Conservation (phyloP, 768 basidiomycete species). For the Tylopilus rubrobrunneus region DNA sequence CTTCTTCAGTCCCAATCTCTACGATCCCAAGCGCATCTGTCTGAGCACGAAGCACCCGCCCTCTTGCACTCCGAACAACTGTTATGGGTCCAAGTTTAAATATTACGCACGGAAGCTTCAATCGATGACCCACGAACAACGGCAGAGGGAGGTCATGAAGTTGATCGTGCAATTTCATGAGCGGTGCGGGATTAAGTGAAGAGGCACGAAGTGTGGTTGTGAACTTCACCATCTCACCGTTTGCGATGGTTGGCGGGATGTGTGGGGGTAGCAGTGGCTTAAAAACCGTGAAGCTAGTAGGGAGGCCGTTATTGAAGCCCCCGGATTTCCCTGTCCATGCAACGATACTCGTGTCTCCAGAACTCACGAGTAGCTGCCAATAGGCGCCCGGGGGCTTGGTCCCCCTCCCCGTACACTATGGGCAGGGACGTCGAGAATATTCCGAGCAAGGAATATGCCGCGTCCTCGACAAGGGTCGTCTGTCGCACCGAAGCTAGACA, state of each 20-base stretch:
- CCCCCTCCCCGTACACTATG: too few species aligned
- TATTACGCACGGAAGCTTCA: not conserved
- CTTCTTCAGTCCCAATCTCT: not conserved
- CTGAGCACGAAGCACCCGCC: not conserved
- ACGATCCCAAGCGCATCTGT: not conserved
- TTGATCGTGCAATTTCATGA: not conserved
- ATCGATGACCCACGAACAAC: not conserved
- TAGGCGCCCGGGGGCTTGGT: too few species aligned
- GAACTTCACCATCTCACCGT: not conserved
- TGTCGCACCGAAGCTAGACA: too few species aligned
- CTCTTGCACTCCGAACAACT: not conserved
- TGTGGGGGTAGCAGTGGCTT: not conserved
- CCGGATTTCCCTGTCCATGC: not conserved
- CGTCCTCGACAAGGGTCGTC: too few species aligned
- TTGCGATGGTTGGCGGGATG: not conserved
- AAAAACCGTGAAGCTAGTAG: too few species aligned
- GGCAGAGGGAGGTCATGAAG: not conserved
- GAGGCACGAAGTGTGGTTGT: too few species aligned
- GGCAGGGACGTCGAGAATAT: too few species aligned
- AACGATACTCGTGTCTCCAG: not conserved
- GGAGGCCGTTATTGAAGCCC: not conserved
- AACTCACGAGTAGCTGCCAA: too few species aligned
- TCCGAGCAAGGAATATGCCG: too few species aligned
- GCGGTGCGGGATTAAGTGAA: too few species aligned
- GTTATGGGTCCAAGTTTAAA: not conserved